phyloP scores from a whole-genome alignment of 1,284 basidiomycete species.

The Ceratobasidium sp. region DNA sequence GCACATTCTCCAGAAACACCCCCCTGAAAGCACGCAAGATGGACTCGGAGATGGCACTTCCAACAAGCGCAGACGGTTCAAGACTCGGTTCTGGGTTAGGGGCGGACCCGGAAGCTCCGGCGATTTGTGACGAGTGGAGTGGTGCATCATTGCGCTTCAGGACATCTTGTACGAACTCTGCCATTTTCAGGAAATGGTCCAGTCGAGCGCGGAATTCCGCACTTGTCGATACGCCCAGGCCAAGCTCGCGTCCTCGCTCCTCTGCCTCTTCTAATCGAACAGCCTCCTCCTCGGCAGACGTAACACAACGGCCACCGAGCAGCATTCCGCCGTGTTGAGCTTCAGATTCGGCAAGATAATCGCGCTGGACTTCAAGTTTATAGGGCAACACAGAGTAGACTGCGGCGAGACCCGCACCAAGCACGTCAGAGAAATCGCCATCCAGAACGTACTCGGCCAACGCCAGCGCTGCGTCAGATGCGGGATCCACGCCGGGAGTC shows the following conservation, averaged over 20 bases:
- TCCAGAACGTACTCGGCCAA: conserved; percentile 93
- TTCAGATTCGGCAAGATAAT: conserved; percentile 57
- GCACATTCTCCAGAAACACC: conserved; percentile 92
- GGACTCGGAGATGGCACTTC: conserved; percentile 80
- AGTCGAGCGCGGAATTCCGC: conserved; percentile 82
- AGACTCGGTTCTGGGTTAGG: conserved; percentile 50
- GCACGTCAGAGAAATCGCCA: conserved; percentile 95
- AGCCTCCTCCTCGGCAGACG: conserved; percentile 52
- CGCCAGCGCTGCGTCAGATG: conserved; percentile 84
- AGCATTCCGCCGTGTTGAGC: conserved; percentile 66
- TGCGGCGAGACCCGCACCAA: conserved; percentile 92
- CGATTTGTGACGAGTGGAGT: conserved; percentile 46
- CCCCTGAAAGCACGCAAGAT: conserved; percentile 84
- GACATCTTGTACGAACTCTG: conserved; percentile 94
- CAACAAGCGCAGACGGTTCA: conserved; percentile 72
- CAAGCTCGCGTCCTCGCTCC: conserved; percentile 63
- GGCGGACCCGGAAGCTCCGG: conserved; percentile 54
- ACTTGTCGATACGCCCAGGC: conserved; percentile 74
- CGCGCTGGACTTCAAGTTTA: conserved; percentile 77
- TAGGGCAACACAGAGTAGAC: conserved; percentile 92
- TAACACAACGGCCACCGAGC: conserved; percentile 62
- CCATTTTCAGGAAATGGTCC: conserved; percentile 87
- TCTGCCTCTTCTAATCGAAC: conserved; percentile 61
- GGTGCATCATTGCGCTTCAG: conserved; percentile 65
- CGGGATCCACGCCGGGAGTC: conserved; percentile 64